phyloP scores from a whole-genome alignment of 257 asterid species.

The Salvia rosmarinus region DNA sequence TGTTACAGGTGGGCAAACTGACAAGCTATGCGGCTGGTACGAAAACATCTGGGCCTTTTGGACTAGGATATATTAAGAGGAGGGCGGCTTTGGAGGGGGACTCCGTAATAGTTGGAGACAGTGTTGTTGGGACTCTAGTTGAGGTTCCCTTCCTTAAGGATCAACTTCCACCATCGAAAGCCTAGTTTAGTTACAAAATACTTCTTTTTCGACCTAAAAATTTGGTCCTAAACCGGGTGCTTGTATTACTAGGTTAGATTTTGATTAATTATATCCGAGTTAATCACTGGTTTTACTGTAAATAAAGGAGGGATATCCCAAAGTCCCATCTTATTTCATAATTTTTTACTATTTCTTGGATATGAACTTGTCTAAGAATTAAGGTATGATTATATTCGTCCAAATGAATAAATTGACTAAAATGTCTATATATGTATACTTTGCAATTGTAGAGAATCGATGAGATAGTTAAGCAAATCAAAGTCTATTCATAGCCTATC shows the following conservation, averaged over 20 bases:
- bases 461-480: too few relatives aligned
- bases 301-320: too few relatives aligned
- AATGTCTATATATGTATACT: too few relatives aligned
- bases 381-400: too few relatives aligned
- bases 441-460: too few relatives aligned
- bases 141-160: constrained; percentile 81
- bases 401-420: too few relatives aligned
- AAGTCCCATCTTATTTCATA: too few relatives aligned
- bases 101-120: constrained; percentile 64
- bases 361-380: too few relatives aligned
- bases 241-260: background rate
- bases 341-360: too few relatives aligned
- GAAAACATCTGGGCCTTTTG: constrained; percentile 61
- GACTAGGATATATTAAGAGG: constrained; percentile 87
- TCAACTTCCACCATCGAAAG: constrained; percentile 54
- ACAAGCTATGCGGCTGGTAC: constrained; percentile 78
- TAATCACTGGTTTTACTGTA: too few relatives aligned
- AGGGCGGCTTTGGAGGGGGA: constrained; percentile 75
- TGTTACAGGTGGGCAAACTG: constrained; percentile 81
- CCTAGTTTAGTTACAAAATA: constrained; percentile 29
- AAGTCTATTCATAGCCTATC: too few relatives aligned
- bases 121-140: constrained; percentile 69
- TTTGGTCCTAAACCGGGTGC: background rate
- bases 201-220: background rate
- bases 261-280: too few relatives aligned